A percentile compares a stretch with the other conserved stretches of the same genome.
phyloP scores from a whole-genome alignment of 371 early-diverging fungal genomes.

The Synchytrium microbalum region DNA sequence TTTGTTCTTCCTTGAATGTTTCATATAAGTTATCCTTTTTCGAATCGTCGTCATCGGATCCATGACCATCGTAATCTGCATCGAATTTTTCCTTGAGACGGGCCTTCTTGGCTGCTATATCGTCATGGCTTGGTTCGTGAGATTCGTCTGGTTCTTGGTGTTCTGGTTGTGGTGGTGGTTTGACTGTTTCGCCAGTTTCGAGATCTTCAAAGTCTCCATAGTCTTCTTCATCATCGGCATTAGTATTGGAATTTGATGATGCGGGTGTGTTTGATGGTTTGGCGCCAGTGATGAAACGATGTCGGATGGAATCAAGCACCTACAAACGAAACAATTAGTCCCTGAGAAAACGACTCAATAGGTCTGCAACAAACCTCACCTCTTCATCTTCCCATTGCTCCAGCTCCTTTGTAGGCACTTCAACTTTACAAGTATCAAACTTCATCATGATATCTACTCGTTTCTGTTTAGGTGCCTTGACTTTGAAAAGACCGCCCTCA shows the following conservation, averaged over 20 bases:
- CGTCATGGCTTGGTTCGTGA: slow-evolving; percentile 17
- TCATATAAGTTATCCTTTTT: slow-evolving; percentile 68
- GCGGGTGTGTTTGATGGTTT: slow-evolving; percentile 7
- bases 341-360: background rate
- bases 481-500: slow-evolving; percentile 58
- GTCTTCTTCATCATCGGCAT: slow-evolving; percentile 38
- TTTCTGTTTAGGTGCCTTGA: slow-evolving; percentile 38
- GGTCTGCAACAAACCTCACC: slow-evolving; percentile 12
- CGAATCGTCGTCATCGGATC: slow-evolving; percentile 31
- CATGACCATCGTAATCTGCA: slow-evolving; percentile 66
- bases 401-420: slow-evolving; percentile 44
- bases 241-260: slow-evolving; percentile 23
- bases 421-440: slow-evolving; percentile 64
- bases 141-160: slow-evolving; percentile 20
- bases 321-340: slow-evolving; percentile 12
- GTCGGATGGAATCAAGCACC: slow-evolving; percentile 58
- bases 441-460: slow-evolving; percentile 14
- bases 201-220: slow-evolving; percentile 90
- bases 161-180: slow-evolving; percentile 13
- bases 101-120: slow-evolving; percentile 75
- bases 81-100: slow-evolving; percentile 86
- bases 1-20: slow-evolving; percentile 76
- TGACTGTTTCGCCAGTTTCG: slow-evolving; percentile 51
- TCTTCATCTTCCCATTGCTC: slow-evolving; percentile 68
- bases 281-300: slow-evolving; percentile 77